These are phyloP conservation scores for Dactylonectria macrodidyma DNA, from an alignment of 2,329 filamentous ascomycete genomes.

Conservation along the genomic window DNA sequence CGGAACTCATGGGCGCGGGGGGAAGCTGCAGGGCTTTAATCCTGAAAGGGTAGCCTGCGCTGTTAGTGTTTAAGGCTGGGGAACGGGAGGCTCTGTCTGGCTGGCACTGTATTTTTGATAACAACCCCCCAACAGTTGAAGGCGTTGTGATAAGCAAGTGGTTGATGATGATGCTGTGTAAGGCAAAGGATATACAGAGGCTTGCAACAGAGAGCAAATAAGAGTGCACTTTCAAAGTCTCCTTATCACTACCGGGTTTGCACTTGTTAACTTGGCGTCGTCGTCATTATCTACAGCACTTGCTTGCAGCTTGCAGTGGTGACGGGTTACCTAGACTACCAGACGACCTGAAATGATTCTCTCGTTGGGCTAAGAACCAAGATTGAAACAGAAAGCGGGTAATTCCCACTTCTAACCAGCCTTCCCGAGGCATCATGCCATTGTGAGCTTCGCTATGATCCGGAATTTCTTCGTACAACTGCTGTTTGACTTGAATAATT, in stretches of 20 bases:
- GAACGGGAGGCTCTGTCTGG: slow-evolving; percentile 5
- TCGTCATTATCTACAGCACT: background rate
- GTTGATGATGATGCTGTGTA: background rate
- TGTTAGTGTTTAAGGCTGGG: background rate
- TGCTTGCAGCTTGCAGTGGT: no score
- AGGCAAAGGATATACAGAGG: background rate
- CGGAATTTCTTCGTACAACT: slow-evolving; percentile 4
- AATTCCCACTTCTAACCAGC: background rate
- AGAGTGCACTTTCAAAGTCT: background rate
- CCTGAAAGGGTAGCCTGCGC: slow-evolving; percentile 13
- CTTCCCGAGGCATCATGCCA: slow-evolving; percentile 1
- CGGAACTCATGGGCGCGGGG: background rate
- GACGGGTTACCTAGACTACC: background rate
- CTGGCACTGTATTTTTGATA: background rate
- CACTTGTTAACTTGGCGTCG: background rate
- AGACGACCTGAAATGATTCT: background rate
- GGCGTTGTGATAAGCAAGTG: background rate
- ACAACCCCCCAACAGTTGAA: background rate
- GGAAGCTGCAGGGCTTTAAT: slow-evolving; percentile 21
- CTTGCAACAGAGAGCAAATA: no score
- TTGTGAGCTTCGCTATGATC: background rate
- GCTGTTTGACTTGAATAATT: background rate
- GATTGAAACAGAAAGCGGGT: background rate
- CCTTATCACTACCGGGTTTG: background rate
- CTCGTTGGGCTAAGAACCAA: background rate